Base-by-base conservation (phyloP, 2,329 filamentous ascomycete genomes). In the Ophiostoma triangulosporum region DNA sequence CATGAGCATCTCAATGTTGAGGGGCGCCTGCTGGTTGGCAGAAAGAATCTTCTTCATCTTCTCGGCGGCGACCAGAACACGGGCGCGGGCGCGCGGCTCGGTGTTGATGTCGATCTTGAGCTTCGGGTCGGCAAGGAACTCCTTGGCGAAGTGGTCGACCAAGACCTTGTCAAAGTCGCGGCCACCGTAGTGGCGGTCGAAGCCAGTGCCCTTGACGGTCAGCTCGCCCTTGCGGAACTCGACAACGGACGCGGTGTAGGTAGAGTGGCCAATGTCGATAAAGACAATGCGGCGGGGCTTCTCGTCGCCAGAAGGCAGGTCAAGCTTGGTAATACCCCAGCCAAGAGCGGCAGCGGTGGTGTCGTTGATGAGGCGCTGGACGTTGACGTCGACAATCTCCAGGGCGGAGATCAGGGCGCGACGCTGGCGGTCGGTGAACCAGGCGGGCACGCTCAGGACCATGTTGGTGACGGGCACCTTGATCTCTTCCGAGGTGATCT, bases 1-100 rank as follows among this genome's bases (percentile, higher is more conserved):
- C 90, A 98, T 97, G 62, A 98, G 76, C 33, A 90, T 96, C 75
- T 98, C 93, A 64, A 98, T 94, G 77, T 90, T 97, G 69, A 98
- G 72, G 50, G 91, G 88, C 17, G 91, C 89, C 65, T 86, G 80
- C 62, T 90, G 86, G 74, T 97, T 97, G 67, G 93, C 93, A 33
- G 91, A 97, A 54, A 98, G 76, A 54, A 97, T 84, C 82, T 97
- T 97, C 84, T 98, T 98, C 67, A 95, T 74, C 79, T 95, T 96
- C 78, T 98, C 93, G 53, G 90, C 89, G 54, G 87, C 89, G 57
- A 88, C 83, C 40, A 86, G 78, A 62, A 94, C 87, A 68, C 93
- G 88, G 61, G 90, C 82, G 69, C 84, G 80, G 56, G 91, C 93
- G 74, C 95, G 95, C 60, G 83, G 80, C 73, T 97, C 93, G 61